These are phyloP conservation scores for Talaromyces piceae DNA, from an alignment of 2,329 filamentous ascomycete species.

Conservation along the genomic window DNA sequence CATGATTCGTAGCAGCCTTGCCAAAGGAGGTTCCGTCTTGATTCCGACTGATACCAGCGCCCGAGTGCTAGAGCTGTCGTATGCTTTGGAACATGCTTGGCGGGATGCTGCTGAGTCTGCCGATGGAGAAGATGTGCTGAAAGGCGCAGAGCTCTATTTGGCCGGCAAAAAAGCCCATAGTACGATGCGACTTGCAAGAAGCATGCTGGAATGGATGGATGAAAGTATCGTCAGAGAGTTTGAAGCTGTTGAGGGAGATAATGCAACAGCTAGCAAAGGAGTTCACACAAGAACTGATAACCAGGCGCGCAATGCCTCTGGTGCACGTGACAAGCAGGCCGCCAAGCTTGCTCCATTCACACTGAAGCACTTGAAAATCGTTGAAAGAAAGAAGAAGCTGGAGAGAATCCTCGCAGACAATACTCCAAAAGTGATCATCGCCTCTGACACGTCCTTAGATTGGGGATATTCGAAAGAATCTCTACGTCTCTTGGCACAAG, in stretches of 20 bases:
- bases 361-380: constrained; percentile 73
- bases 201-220: constrained; percentile 99
- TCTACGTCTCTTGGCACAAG: constrained; percentile 64
- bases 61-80: constrained; percentile 85
- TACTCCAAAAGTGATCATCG: constrained; percentile 68
- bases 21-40: constrained; percentile 78
- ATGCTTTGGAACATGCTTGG: constrained; percentile 90
- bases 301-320: constrained; percentile 24
- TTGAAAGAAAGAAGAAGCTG: constrained; percentile 76
- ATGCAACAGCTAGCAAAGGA: constrained; percentile 23
- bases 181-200: constrained; percentile 82
- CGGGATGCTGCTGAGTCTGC: constrained; percentile 53
- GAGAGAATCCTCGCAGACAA: constrained; percentile 55
- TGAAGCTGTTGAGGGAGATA: constrained; percentile 51
- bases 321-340: constrained; percentile 29
- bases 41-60: constrained; percentile 94
- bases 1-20: constrained; percentile 70
- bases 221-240: constrained; percentile 90
- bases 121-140: constrained; percentile 45
- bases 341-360: constrained; percentile 67
- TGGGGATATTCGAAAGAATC: constrained; percentile 91
- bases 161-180: constrained; percentile 80
- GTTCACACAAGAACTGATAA: constrained; percentile 35
- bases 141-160: constrained; percentile 60
- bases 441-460: constrained; percentile 81